A percentile compares a stretch with the other conserved stretches of the same genome.
Conservation (phyloP, 768 basidiomycete genomes). For the Leccinum ochraceum region DNA sequence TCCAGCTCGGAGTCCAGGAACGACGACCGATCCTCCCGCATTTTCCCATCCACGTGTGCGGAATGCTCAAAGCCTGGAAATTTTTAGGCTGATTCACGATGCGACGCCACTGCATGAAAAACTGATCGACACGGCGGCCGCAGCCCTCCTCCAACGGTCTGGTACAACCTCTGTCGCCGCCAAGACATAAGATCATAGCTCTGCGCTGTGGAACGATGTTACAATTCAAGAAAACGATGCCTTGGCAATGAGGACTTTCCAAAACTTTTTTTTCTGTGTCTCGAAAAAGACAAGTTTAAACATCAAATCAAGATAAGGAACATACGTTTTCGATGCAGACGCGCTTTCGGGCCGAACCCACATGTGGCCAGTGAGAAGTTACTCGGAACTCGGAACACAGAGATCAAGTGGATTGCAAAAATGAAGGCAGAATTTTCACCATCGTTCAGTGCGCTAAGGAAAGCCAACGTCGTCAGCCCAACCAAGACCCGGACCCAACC, state of each 20-base stretch:
- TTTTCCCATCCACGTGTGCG: neutral
- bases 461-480: conserved; percentile 34
- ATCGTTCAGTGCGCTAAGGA: conserved; percentile 6
- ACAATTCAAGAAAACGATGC: conserved; percentile 1
- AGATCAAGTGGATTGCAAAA: neutral
- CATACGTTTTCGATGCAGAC: neutral
- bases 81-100: neutral
- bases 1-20: neutral
- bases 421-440: neutral
- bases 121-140: neutral
- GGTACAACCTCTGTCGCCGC: neutral
- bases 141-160: neutral
- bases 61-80: neutral
- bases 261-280: neutral
- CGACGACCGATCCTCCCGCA: neutral
- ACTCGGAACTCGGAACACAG: neutral
- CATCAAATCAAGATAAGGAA: neutral
- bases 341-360: conserved; percentile 1
- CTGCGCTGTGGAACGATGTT: neutral
- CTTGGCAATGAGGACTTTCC: neutral
- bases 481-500: conserved; percentile 16
- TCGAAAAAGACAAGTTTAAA: neutral
- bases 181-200: neutral
- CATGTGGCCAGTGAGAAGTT: neutral
- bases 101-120: neutral